Base-by-base conservation (phyloP, 345 rosid genomes). In the Gossypium australe region DNA sequence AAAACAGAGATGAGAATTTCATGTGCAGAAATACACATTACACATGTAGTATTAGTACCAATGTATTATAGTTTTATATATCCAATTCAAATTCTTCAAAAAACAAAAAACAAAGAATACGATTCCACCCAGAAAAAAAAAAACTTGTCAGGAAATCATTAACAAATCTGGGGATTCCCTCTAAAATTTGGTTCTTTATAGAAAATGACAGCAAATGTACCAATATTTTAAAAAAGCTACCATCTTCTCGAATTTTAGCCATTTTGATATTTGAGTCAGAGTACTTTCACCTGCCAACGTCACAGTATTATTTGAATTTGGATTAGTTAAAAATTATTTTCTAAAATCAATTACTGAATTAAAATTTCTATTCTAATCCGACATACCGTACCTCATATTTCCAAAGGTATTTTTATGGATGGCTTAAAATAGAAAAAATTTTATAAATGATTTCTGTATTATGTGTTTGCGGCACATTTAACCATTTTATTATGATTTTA, bases 161-260 rank as follows among this genome's bases (percentile, higher is more conserved):
- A 9, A 51, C 60, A 69, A 27, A 27, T 29, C 72, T 51, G 59
- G 45, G 72, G 72, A 69, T 69, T 69, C 72, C 22, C 72, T 69
- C 45, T 69, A 27, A 34, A 69, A 51, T 27, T 69, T 69, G 58
- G 29, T 51, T 51, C 9, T 51, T 69, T 69, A 27, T 9, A 69
- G 72, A 69, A 69, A 69, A 69, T 27, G 60, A 51, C 72, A 69
- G 60, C 60, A 51, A 69, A 69, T 29, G 72, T 25, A 69, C 45
- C 20, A 27, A 27, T 69, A 69, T 27, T 69, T 69, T 69, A 10
- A 24, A 24, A 24, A 24, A 58, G 25, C 13, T 25, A 49, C 58
- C 57, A 48, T 68, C 13, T 45, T 67, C 43, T 68, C 1, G n/a
- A 68, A 68, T 22, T 9, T 12, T 24, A 68, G 72, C 58, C 59